Evolutionary conservation across 2,329 filamentous ascomycete genomes (phyloP).

Genomic region (Achaetomium macrosporum): DNA sequence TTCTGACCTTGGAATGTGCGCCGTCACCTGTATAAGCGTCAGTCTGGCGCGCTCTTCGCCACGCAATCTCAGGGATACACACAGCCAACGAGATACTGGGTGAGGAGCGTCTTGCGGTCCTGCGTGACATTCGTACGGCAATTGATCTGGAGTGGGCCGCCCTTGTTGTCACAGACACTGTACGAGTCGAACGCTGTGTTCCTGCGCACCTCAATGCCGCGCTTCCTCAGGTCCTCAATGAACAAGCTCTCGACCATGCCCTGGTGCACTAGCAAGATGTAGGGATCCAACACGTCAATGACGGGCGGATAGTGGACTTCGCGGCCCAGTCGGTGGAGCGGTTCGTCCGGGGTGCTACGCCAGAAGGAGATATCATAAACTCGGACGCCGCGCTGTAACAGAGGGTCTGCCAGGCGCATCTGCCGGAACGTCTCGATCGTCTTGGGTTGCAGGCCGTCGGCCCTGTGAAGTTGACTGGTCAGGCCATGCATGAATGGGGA

Average conservation of each 20-base stretch:
- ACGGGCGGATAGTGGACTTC: slow-evolving; percentile 63
- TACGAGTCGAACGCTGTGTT: slow-evolving; percentile 60
- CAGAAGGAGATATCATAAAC: slow-evolving; percentile 73
- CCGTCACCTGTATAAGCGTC: slow-evolving; percentile 49
- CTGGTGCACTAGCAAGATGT: slow-evolving; percentile 60
- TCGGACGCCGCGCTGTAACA: slow-evolving; percentile 61
- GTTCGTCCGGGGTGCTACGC: slow-evolving; percentile 46
- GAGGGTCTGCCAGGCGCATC: slow-evolving; percentile 63
- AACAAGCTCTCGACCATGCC: slow-evolving; percentile 70
- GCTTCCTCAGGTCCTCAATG: slow-evolving; percentile 60
- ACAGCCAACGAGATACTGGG: slow-evolving; percentile 65
- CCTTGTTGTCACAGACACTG: slow-evolving; percentile 38
- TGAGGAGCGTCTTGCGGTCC: slow-evolving; percentile 43
- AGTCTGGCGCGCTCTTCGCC: neutral
- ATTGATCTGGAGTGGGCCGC: slow-evolving; percentile 44
- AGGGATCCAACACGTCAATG: slow-evolving; percentile 52
- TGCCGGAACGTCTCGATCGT: slow-evolving; percentile 72
- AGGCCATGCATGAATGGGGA: neutral
- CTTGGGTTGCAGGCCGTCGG: slow-evolving; percentile 71
- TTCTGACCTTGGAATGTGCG: slow-evolving; percentile 64
- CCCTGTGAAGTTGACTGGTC: slow-evolving; percentile 35
- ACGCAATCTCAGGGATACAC: slow-evolving; percentile 14
- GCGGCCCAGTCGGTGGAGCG: slow-evolving; percentile 55
- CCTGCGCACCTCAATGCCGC: slow-evolving; percentile 57
- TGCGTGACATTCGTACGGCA: slow-evolving; percentile 47